Conservation (phyloP, 768 basidiomycete genomes). For the Tylopilus felleus region DNA sequence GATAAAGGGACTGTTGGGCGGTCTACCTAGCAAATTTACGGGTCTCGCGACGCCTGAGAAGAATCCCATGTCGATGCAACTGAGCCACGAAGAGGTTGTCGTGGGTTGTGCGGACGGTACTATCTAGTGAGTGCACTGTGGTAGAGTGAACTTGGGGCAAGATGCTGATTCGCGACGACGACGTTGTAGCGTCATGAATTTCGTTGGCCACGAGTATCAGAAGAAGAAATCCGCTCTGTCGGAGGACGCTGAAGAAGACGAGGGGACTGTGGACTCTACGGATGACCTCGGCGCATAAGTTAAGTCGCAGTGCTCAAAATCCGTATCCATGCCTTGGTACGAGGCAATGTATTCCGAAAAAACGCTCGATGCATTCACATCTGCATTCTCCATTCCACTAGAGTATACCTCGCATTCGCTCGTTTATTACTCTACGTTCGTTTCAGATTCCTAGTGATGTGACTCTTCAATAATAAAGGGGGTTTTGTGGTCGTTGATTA, state of each 20-base stretch:
- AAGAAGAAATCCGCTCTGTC: conserved; percentile 23
- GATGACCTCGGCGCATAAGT: conserved; percentile 16
- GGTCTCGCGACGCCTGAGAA: conserved; percentile 86
- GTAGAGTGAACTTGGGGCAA: not conserved
- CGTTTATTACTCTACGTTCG: conserved; percentile 23
- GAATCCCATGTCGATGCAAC: conserved; percentile 93
- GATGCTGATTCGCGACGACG: conserved; percentile 14
- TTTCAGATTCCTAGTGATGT: conserved; percentile 10
- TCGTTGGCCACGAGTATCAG: conserved; percentile 56
- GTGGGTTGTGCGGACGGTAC: conserved; percentile 90
- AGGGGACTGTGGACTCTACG: conserved; percentile 8
- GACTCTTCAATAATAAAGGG: no score
- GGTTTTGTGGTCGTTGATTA: conserved; percentile 11
- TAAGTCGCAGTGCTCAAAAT: not conserved
- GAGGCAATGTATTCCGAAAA: conserved; percentile 1
- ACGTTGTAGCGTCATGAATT: conserved; percentile 54
- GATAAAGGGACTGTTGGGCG: conserved; percentile 59
- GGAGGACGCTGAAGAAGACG: conserved; percentile 9
- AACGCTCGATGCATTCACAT: no score
- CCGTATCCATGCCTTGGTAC: not conserved
- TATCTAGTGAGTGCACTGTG: conserved; percentile 64
- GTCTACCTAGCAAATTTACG: conserved; percentile 63
- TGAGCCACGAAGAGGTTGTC: conserved; percentile 88
- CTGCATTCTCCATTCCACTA: no score
- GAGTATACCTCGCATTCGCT: conserved; percentile 8